Conservation (phyloP, 352 stramenopile species). For the Phytophthora cactorum region DNA sequence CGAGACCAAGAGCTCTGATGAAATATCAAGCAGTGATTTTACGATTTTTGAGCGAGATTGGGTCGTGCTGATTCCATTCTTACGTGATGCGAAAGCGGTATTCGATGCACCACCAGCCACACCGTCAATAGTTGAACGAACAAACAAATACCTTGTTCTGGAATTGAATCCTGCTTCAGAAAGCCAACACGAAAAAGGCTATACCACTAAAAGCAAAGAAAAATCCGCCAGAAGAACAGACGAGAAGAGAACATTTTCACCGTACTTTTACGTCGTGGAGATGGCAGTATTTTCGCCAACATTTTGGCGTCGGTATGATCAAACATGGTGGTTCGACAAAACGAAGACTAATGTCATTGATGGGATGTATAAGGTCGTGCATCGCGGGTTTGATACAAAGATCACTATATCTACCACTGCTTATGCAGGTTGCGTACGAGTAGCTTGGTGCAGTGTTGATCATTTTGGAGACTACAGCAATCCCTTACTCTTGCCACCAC, state of each 20-base stretch:
- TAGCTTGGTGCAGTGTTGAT: slow-evolving; percentile 67
- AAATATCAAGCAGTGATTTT: neutral
- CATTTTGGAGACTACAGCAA: slow-evolving; percentile 51
- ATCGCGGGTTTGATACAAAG: slow-evolving; percentile 52
- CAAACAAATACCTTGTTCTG: slow-evolving; percentile 22
- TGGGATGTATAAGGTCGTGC: slow-evolving; percentile 67
- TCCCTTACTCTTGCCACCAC: slow-evolving; percentile 58
- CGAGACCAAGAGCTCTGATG: slow-evolving; percentile 1
- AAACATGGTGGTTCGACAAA: slow-evolving; percentile 85
- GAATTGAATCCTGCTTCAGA: slow-evolving; percentile 8
- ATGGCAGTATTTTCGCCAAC: slow-evolving; percentile 66
- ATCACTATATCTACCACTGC: slow-evolving; percentile 48
- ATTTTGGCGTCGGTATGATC: slow-evolving; percentile 80
- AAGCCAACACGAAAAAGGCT: neutral
- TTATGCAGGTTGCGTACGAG: slow-evolving; percentile 65
- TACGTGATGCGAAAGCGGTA: slow-evolving; percentile 12
- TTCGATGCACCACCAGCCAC: slow-evolving; percentile 8
- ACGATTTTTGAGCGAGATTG: slow-evolving; percentile 19
- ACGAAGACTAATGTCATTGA: slow-evolving; percentile 65
- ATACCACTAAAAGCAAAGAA: neutral
- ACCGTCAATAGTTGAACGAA: slow-evolving; percentile 25
- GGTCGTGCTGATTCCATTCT: slow-evolving; percentile 23
- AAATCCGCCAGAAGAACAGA: neutral
- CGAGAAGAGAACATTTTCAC: slow-evolving; percentile 14
- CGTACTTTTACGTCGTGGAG: slow-evolving; percentile 74